Evolutionary conservation across 2,329 filamentous ascomycete genomes (phyloP), one percentile per base, ranked within the genome.

Genomic region (Hypoxylon sp.): DNA sequence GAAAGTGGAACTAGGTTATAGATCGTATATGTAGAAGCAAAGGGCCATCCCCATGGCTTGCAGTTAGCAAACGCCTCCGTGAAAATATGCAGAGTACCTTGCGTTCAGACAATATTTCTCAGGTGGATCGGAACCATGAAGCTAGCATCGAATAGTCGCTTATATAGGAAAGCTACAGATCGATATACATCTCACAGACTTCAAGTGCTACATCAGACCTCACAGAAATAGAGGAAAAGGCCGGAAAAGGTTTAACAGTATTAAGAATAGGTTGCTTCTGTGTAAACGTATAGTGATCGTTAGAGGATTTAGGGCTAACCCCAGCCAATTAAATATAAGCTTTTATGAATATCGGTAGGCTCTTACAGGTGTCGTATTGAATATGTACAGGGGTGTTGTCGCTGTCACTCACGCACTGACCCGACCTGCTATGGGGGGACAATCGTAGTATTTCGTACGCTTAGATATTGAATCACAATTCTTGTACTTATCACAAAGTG

Each of bases 11-110:
- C 64, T 50, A 19, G 4, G 34, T 17, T 58, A 56, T 34, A 56
- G 60, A 67, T 67, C 60, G 46, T 23, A 55, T n/a, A 63, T 57
- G 10, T 28, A 34, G 14, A 5, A 41, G 32, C 41, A 11, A 48
- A 45, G 38, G 38, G 23, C 2, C 21, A 21, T 43, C 17, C 5
- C 38, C 38, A 21, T 21, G 17, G 19, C 38, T 11, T 3, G 38
- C 38, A 11, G 38, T 11, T 21, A 43, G 38, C 38, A 43, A 43
- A 43, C 38, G 19, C 9, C 19, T 43, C 17, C 17, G 11, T 2
- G 7, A 19, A 11, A 17, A 10, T 21, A 19, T 21, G 38, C 14
- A 21, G 17, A 43, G 9, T 21, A 10, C 14, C 11, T 43, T 17
- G 3, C 17, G 5, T 21, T 5, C 17, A 43, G 38, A 11, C 2